These are phyloP conservation scores for Filosporella fistucella DNA, from an alignment of 495 filamentous ascomycete species.

Conservation along the genomic window DNA sequence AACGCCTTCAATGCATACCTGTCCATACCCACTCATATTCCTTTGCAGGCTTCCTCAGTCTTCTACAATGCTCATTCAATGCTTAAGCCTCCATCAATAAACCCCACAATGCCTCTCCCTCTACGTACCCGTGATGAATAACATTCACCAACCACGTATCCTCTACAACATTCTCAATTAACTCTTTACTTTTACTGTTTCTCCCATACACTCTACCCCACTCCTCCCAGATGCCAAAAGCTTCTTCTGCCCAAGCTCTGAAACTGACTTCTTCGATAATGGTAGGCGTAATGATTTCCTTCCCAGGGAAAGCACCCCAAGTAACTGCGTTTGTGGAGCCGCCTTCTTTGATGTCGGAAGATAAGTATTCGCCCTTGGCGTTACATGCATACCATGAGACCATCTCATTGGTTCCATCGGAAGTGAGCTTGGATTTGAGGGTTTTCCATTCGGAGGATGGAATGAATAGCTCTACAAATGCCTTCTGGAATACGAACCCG, in stretches of 20 bases:
- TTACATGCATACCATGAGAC: slow-evolving; percentile 87
- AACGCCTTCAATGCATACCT: not conserved
- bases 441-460: slow-evolving; percentile 62
- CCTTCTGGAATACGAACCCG: slow-evolving; percentile 97
- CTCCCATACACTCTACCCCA: slow-evolving; percentile 75
- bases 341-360: slow-evolving; percentile 48
- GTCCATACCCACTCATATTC: not conserved
- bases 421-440: slow-evolving; percentile 57
- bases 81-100: slow-evolving; percentile 31
- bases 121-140: slow-evolving; percentile 78
- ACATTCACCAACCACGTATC: slow-evolving; percentile 87
- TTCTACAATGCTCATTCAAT: not conserved
- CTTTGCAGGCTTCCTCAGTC: not conserved
- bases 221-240: slow-evolving; percentile 90
- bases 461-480: slow-evolving; percentile 95
- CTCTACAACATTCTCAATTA: slow-evolving; percentile 59
- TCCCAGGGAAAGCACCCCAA: slow-evolving; percentile 93
- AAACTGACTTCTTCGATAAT: slow-evolving; percentile 98
- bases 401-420: slow-evolving; percentile 48
- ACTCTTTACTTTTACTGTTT: slow-evolving; percentile 44
- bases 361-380: slow-evolving; percentile 62
- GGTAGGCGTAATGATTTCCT: slow-evolving; percentile 95
- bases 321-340: slow-evolving; percentile 80
- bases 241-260: slow-evolving; percentile 92
- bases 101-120: slow-evolving; percentile 61